Evolutionary conservation across 73 alveolate species (phyloP).

Genomic region (Paramecium octaurelia): DNA sequence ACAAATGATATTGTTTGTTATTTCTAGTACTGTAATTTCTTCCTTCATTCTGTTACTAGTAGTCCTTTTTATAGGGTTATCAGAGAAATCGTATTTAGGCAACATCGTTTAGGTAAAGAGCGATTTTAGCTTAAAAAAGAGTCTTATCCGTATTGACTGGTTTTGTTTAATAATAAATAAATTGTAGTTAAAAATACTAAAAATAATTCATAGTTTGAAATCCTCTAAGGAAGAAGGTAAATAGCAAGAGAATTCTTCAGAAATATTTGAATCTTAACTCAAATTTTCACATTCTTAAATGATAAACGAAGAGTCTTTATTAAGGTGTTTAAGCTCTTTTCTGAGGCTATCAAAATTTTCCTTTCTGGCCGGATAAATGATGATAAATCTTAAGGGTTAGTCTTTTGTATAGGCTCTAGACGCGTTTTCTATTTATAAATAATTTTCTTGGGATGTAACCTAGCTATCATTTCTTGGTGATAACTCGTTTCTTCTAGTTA

Average conservation of each 20-base stretch:
- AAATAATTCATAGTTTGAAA: neutral
- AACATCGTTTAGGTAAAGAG: neutral
- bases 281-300: neutral
- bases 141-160: neutral
- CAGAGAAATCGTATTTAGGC: neutral
- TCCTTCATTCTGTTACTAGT: neutral
- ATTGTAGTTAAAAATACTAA: neutral
- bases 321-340: neutral
- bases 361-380: neutral
- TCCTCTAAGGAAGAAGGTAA: neutral
- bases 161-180: neutral
- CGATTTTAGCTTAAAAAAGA: neutral
- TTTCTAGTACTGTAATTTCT: neutral
- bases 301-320: neutral
- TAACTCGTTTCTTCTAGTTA: neutral
- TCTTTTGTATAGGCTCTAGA: neutral
- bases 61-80: too few species aligned
- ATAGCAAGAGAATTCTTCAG: neutral
- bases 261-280: neutral
- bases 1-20: too few species aligned
- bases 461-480: neutral
- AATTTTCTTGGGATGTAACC: neutral
- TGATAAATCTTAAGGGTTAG: neutral
- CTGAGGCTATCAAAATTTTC: neutral
- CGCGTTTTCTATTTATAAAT: neutral